Evolutionary conservation across 1,284 basidiomycete species (phyloP), one percentile per base, ranked within the genome.

Genomic region (Tetrapyrgos nigripes): DNA sequence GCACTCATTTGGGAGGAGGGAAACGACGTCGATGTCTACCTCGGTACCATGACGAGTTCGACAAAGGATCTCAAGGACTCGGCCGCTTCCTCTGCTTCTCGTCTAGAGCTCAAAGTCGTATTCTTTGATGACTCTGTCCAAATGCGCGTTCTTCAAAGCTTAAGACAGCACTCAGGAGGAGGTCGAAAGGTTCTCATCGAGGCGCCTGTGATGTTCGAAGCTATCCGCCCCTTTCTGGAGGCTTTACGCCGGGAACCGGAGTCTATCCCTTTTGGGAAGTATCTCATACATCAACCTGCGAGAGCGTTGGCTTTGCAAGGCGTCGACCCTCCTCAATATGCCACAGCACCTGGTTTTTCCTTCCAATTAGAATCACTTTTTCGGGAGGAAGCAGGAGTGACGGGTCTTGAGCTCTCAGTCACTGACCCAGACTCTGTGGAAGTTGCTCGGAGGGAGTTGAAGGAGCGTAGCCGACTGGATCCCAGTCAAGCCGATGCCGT

Each of bases 401-500:
- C 63, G 8, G 67, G 70, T 50, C 56, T 80, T n/a, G 64, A 57
- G 33, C 59, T 29, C 64, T 84, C 29, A 60, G 70, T 56, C 73
- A 66, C 63, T 1, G 73, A 81, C 59, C 68, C 69, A 2, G 59
- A 58, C 3, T 83, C 83, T 0, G 60, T 84, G 19, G 71, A 67
- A 4, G 57, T 53, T 33, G 84, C 81, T 0, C 73, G 83, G 11
- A 64, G 68, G 2, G 70, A 72, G 19, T 68, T 92, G 35, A 73
- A 69, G 19, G 65, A 66, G 11, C 52, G 28, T 3, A 90, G 86
- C 67, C 73, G 79, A 2, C 74, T 91, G 33, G 89, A 91, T 65
- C 71, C 77, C 0, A 88, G 85, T 69, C 90, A 92, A 70, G 85
- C 82, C 0, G 85, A 90, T 58, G 85, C 90, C 1, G 74, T 92